These are phyloP conservation scores for Prunus dulcis DNA, from an alignment of 306 rosid species.

Conservation along the genomic window DNA sequence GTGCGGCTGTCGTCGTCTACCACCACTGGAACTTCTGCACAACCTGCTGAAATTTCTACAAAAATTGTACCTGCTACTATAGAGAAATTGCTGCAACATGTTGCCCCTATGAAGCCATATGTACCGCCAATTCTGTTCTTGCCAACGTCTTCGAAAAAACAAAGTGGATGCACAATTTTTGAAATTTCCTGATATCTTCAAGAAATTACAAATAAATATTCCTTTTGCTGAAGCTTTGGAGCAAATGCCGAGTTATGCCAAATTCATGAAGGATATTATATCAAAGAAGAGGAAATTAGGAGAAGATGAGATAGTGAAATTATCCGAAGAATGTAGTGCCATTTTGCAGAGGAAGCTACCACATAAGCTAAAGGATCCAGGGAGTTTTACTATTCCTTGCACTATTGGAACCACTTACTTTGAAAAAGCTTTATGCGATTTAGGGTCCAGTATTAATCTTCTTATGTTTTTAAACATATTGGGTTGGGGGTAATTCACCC, in stretches of 20 bases:
- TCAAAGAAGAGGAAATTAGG: not conserved
- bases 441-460: not conserved
- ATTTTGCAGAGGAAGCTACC: not conserved
- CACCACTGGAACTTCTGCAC: too few species aligned
- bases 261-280: not conserved
- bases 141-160: not conserved
- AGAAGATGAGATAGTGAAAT: not conserved
- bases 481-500: not conserved
- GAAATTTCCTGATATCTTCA: not conserved
- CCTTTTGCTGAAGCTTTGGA: not conserved
- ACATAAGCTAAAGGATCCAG: not conserved
- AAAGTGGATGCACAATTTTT: not conserved
- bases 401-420: not conserved
- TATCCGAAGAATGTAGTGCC: not conserved
- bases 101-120: too few species aligned
- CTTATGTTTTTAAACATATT: too few species aligned
- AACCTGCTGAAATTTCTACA: too few species aligned
- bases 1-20: too few species aligned
- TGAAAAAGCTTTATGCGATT: not conserved
- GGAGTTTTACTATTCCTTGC: not conserved
- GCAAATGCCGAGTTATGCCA: not conserved
- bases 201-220: not conserved
- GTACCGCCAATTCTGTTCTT: not conserved
- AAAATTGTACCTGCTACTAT: too few species aligned
- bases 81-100: too few species aligned